phyloP scores from a whole-genome alignment of 1,139 yeast genomes.

The Yamadazyma friedrichii region DNA sequence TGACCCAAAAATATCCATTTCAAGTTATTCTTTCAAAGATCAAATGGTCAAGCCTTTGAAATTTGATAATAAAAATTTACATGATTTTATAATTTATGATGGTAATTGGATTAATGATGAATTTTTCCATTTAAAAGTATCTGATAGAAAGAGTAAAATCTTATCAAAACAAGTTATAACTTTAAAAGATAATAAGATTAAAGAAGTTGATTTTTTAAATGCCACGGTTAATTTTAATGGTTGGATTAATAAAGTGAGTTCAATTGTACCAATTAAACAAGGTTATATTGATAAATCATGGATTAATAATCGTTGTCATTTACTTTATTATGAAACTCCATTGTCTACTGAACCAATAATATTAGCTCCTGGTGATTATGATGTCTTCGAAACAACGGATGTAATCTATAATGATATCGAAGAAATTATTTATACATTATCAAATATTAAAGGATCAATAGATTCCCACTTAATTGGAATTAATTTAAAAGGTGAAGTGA shows the following conservation, averaged over 20 bases:
- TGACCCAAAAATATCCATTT: conserved; percentile 60
- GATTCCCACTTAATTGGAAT: conserved; percentile 30
- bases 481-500: conserved; percentile 17
- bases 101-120: conserved; percentile 64
- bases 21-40: conserved; percentile 37
- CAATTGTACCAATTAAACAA: conserved; percentile 34
- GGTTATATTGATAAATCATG: conserved; percentile 77
- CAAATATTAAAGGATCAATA: conserved; percentile 47
- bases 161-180: conserved; percentile 55
- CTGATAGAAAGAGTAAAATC: conserved; percentile 69
- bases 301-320: conserved; percentile 60
- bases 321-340: conserved; percentile 62
- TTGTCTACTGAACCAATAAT: conserved; percentile 35
- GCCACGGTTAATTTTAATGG: conserved; percentile 51
- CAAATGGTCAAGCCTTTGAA: conserved; percentile 18
- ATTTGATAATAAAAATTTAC: conserved; percentile 14
- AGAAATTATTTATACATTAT: conserved; percentile 58
- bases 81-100: conserved; percentile 65
- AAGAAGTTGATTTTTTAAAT: conserved; percentile 15
- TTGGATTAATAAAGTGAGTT: conserved; percentile 50
- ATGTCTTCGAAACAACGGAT: conserved; percentile 55
- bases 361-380: conserved; percentile 67
- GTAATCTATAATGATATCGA: conserved; percentile 53
- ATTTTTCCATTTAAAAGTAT: conserved; percentile 57
- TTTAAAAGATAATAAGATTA: conserved; percentile 12